Evolutionary conservation across 2,329 filamentous ascomycete genomes (phyloP).

Genomic region (Daldinia sp.): DNA sequence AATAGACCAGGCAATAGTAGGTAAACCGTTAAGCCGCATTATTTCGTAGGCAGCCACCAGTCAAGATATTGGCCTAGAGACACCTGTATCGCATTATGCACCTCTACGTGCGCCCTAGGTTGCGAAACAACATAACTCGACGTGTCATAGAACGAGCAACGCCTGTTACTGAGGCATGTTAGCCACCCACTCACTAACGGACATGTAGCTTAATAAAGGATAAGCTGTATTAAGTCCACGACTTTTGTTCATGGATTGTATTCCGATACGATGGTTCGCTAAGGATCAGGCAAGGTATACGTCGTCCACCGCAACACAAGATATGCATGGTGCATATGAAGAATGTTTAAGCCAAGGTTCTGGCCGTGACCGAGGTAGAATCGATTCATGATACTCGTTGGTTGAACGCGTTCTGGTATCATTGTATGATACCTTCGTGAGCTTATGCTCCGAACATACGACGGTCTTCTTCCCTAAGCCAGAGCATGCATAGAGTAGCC

Average conservation of each 20-base stretch:
- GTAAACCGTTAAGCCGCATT: slow-evolving; percentile 18
- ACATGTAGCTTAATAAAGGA: slow-evolving; percentile 1
- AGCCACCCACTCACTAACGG: slow-evolving; percentile 3
- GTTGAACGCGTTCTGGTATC: not conserved
- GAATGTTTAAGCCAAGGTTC: not conserved
- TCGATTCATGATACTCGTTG: not conserved
- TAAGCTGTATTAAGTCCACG: not conserved
- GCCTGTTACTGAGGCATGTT: not conserved
- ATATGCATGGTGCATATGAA: slow-evolving; percentile 16
- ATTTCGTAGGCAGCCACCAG: slow-evolving; percentile 2
- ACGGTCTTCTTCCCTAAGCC: not conserved
- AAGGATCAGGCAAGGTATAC: not conserved
- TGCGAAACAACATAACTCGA: not conserved
- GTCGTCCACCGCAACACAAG: slow-evolving; percentile 3
- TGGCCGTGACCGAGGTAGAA: not conserved
- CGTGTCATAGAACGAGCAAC: not conserved
- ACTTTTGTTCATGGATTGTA: not conserved
- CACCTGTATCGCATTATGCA: not conserved
- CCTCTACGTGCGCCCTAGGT: not conserved
- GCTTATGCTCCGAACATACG: not conserved
- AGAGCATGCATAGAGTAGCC: not conserved
- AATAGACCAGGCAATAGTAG: not conserved
- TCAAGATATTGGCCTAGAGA: not conserved
- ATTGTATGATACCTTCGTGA: not conserved
- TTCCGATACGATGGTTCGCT: not conserved